A percentile compares a stretch with the other conserved stretches of the same genome.
Conservation (phyloP, 1,284 basidiomycete genomes). For the Ganoderma boninense region DNA sequence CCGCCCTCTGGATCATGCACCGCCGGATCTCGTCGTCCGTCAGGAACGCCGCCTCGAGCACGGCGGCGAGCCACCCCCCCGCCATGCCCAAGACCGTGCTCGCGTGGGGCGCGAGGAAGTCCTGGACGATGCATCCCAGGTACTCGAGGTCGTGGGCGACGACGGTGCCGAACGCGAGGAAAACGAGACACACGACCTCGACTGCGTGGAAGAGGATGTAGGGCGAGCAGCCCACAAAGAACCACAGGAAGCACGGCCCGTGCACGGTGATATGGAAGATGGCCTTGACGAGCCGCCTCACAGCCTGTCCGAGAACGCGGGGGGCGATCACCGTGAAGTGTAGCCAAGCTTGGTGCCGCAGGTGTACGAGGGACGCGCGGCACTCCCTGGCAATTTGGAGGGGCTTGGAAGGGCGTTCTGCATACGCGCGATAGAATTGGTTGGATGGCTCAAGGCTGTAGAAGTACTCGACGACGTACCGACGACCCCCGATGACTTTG, state of each 20-base stretch:
- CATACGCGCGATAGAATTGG: too few species aligned
- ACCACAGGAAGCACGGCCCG: neutral
- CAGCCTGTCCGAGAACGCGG: neutral
- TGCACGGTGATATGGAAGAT: neutral
- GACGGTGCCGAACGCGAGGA: constrained; percentile 1
- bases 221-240: neutral
- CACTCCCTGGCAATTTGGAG: constrained; percentile 16
- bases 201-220: neutral
- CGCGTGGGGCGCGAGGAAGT: neutral
- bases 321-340: neutral
- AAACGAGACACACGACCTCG: neutral
- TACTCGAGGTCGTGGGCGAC: neutral
- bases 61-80: constrained; percentile 4
- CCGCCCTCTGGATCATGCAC: neutral
- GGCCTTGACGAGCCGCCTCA: constrained; percentile 21
- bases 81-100: neutral
- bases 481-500: constrained; percentile 18
- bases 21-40: constrained; percentile 15
- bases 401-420: constrained; percentile 18
- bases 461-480: constrained; percentile 12
- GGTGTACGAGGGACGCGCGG: neutral
- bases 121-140: neutral
- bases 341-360: neutral
- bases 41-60: constrained; percentile 14
- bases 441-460: too few species aligned